Percentiles rank a stretch among this genome's conserved stretches.
phyloP scores from a whole-genome alignment of 495 filamentous ascomycete genomes.

The Extremus antarcticus region DNA sequence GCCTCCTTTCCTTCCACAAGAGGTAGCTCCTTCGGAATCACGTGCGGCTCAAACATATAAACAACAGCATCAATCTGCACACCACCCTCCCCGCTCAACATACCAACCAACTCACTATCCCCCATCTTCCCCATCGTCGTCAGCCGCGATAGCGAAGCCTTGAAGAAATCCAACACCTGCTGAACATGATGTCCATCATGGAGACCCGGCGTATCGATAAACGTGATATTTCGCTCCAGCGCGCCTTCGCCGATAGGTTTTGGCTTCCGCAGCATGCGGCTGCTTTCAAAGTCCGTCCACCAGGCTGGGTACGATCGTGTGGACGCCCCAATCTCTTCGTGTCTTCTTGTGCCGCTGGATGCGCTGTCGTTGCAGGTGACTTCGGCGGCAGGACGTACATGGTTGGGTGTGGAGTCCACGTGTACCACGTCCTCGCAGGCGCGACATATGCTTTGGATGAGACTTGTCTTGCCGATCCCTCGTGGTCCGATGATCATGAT shows the following conservation, averaged over 20 bases:
- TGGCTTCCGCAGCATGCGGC: slow-evolving; percentile 53
- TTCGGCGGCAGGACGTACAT: no score
- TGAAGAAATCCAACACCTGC: slow-evolving; percentile 62
- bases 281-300: slow-evolving; percentile 87
- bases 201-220: slow-evolving; percentile 60
- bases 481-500: slow-evolving; percentile 74
- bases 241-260: slow-evolving; percentile 75
- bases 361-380: not conserved
- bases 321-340: slow-evolving; percentile 83
- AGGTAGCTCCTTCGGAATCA: not conserved
- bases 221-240: slow-evolving; percentile 87
- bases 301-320: slow-evolving; percentile 85
- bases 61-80: slow-evolving; percentile 82
- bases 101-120: slow-evolving; percentile 63
- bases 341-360: slow-evolving; percentile 28
- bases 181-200: slow-evolving; percentile 50
- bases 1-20: slow-evolving; percentile 2
- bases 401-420: slow-evolving; percentile 67
- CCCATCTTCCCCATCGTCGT: slow-evolving; percentile 45
- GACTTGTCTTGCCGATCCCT: slow-evolving; percentile 82
- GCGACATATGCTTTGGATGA: slow-evolving; percentile 90
- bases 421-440: slow-evolving; percentile 95
- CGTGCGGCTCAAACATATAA: slow-evolving; percentile 53
- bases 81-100: slow-evolving; percentile 78
- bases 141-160: slow-evolving; percentile 58